A percentile compares a stretch with the other conserved stretches of the same genome.
Conservation (phyloP, 2,329 filamentous ascomycete genomes). For the Fusarium sulawesiense region DNA sequence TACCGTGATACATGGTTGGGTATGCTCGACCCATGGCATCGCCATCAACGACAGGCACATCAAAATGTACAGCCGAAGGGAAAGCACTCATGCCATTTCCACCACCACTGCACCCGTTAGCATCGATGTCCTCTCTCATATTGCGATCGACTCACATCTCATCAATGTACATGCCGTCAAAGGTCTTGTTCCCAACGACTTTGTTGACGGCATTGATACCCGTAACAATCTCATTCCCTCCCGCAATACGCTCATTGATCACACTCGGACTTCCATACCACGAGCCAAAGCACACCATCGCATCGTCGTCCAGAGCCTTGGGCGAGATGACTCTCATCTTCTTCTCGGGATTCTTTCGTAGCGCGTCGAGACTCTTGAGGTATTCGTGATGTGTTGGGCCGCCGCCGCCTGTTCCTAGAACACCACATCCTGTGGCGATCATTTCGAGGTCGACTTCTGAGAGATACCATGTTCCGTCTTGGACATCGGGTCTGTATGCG, state of each 20-base stretch:
- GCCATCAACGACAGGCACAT: constrained; percentile 53
- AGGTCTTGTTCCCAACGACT: constrained; percentile 47
- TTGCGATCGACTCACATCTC: constrained; percentile 50
- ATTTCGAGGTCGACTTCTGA: constrained; percentile 53
- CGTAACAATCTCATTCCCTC: constrained; percentile 52
- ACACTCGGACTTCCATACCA: constrained; percentile 60
- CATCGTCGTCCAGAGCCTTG: constrained; percentile 52
- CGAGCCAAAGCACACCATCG: constrained; percentile 56
- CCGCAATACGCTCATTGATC: constrained; percentile 52
- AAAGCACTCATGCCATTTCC: constrained; percentile 55
- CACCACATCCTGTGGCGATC: constrained; percentile 51
- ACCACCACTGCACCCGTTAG: constrained; percentile 48
- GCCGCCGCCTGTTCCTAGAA: constrained; percentile 54
- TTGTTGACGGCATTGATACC: constrained; percentile 53
- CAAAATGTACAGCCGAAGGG: constrained; percentile 49
- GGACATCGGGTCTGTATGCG: constrained; percentile 48
- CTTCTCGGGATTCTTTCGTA: constrained; percentile 49
- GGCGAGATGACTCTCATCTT: constrained; percentile 57
- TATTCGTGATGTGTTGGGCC: constrained; percentile 57
- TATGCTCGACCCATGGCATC: constrained; percentile 55
- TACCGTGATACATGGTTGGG: constrained; percentile 53
- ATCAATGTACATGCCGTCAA: constrained; percentile 51
- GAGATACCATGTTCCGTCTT: constrained; percentile 50
- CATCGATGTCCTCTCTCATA: background rate
- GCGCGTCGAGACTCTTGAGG: constrained; percentile 55